These are phyloP conservation scores for Coniochaeta sp. DNA, from an alignment of 2,329 filamentous ascomycete genomes.

Conservation along the genomic window DNA sequence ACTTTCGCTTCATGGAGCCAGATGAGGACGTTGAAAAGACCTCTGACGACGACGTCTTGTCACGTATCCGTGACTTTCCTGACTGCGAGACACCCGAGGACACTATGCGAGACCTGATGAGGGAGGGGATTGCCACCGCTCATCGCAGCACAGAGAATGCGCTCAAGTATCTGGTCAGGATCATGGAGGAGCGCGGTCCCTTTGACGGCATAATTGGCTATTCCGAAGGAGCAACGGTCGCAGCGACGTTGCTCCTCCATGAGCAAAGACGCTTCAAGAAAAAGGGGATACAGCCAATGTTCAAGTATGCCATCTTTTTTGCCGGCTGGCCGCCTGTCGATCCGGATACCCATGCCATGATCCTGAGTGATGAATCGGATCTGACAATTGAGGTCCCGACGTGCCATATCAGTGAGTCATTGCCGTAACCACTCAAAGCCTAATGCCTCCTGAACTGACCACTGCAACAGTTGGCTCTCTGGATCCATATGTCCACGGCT, in stretches of 20 bases:
- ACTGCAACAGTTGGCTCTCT: constrained; percentile 35
- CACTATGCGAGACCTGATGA: constrained; percentile 42
- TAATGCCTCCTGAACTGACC: background rate
- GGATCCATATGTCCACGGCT: constrained; percentile 54
- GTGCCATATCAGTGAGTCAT: constrained; percentile 39
- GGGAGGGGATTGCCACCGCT: constrained; percentile 20
- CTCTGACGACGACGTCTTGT: constrained; percentile 36
- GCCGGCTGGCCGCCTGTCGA: constrained; percentile 46
- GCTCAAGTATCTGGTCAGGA: constrained; percentile 32
- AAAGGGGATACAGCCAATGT: constrained; percentile 26
- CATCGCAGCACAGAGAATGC: constrained; percentile 30
- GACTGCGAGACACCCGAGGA: constrained; percentile 45
- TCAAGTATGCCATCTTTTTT: constrained; percentile 43
- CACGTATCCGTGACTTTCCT: constrained; percentile 46
- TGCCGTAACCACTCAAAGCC: background rate
- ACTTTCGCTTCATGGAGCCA: constrained; percentile 47
- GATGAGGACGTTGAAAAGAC: constrained; percentile 34
- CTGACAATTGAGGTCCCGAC: constrained; percentile 43
- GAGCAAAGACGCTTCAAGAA: constrained; percentile 32
- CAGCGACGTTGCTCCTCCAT: constrained; percentile 43
- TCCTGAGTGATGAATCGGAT: constrained; percentile 41
- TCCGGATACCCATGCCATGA: constrained; percentile 30
- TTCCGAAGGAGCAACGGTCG: constrained; percentile 51
- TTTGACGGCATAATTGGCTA: constrained; percentile 52
- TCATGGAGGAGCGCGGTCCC: constrained; percentile 35